Conservation (phyloP, 164 flowering plant genomes). For the Liriodendron chinense region DNA sequence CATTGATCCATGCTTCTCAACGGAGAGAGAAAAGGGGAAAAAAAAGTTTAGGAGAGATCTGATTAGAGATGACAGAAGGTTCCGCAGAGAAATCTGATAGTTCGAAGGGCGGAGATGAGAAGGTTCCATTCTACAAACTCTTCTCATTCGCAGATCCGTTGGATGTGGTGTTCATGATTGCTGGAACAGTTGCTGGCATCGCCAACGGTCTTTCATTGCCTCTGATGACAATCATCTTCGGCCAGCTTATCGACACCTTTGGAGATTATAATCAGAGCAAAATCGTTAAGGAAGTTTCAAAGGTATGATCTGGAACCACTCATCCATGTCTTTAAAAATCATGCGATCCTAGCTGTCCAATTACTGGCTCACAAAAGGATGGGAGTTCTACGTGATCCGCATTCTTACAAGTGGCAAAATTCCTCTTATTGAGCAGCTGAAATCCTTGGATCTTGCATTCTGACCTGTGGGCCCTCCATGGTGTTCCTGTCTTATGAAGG, state of each 20-base stretch:
- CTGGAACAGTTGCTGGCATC: slow-evolving; percentile 39
- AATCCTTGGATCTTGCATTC: too few relatives aligned
- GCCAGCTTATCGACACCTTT: slow-evolving; percentile 31
- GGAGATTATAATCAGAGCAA: slow-evolving; percentile 22
- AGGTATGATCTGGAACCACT: slow-evolving; percentile 23
- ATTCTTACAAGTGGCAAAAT: background rate
- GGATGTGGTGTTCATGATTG: slow-evolving; percentile 19
- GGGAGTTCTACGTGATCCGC: too few relatives aligned
- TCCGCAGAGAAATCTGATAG: background rate
- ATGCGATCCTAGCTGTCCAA: too few relatives aligned
- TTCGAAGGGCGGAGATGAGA: slow-evolving; percentile 7
- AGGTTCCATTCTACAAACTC: slow-evolving; percentile 24
- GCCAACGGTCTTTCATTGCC: slow-evolving; percentile 49
- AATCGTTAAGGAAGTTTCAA: slow-evolving; percentile 30
- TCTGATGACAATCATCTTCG: slow-evolving; percentile 41
- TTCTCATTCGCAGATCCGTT: slow-evolving; percentile 24
- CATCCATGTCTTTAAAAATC: background rate
- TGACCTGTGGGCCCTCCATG: too few relatives aligned
- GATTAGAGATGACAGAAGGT: background rate
- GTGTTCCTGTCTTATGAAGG: too few relatives aligned
- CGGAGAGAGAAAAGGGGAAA: too few relatives aligned
- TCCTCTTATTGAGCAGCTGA: too few relatives aligned
- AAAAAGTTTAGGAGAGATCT: background rate
- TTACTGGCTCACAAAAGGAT: too few relatives aligned
- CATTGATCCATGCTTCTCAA: too few relatives aligned